These are phyloP conservation scores for Ceratobasidium sp. DNA, from an alignment of 1,284 basidiomycete genomes.

Conservation along the genomic window DNA sequence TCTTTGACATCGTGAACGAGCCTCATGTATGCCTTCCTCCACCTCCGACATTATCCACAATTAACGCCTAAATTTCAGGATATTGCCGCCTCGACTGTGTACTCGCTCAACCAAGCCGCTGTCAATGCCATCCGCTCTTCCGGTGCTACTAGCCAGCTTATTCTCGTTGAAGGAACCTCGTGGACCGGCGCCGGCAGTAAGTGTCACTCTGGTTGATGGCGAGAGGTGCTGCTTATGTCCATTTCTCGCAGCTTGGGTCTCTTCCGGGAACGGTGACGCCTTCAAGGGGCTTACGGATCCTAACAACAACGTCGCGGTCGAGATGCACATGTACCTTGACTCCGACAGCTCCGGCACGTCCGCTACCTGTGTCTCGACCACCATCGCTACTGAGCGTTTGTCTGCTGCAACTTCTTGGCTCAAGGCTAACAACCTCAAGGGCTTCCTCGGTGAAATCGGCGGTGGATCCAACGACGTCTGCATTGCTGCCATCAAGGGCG, in stretches of 20 bases:
- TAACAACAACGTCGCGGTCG: slow-evolving; percentile 72
- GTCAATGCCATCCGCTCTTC: slow-evolving; percentile 73
- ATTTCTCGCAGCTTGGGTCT: slow-evolving; percentile 68
- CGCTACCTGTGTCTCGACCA: slow-evolving; percentile 68
- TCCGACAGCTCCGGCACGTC: slow-evolving; percentile 73
- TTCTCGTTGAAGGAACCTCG: slow-evolving; percentile 60
- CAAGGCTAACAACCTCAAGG: slow-evolving; percentile 70
- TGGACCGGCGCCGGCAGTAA: slow-evolving; percentile 59
- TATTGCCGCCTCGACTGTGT: slow-evolving; percentile 37
- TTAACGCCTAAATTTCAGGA: slow-evolving; percentile 4
- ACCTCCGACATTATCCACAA: slow-evolving; percentile 59
- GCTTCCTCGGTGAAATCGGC: slow-evolving; percentile 75
- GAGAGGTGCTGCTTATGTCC: too few relatives aligned
- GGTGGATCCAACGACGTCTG: slow-evolving; percentile 68
- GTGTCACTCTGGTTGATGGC: too few relatives aligned
- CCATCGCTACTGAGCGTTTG: slow-evolving; percentile 71
- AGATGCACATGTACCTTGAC: slow-evolving; percentile 80
- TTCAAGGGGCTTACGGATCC: slow-evolving; percentile 70
- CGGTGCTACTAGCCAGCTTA: slow-evolving; percentile 70
- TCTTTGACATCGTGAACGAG: slow-evolving; percentile 73
- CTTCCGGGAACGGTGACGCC: slow-evolving; percentile 68
- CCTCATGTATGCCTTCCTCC: slow-evolving; percentile 62
- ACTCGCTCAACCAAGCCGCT: slow-evolving; percentile 67
- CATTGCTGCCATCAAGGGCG: slow-evolving; percentile 68
- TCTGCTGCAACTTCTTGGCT: slow-evolving; percentile 71